Evolutionary conservation across 148 eudicot species (phyloP).

Genomic region (Rhododendron molle): DNA sequence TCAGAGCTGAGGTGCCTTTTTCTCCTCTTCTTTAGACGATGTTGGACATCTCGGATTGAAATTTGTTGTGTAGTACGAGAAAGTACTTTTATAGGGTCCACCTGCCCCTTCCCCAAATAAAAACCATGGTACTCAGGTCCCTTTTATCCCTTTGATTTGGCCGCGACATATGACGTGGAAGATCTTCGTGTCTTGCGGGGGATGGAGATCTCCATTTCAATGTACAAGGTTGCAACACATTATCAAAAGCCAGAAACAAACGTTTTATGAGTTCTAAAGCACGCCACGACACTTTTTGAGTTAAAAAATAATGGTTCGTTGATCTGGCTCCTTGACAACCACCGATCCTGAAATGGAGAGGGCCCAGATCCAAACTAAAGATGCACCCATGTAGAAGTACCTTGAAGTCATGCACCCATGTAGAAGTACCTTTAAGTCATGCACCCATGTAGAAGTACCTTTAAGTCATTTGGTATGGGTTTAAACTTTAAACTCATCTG

Average conservation of each 20-base stretch:
- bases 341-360: background rate
- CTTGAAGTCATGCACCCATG: background rate
- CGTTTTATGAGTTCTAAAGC: background rate
- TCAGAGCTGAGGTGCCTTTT: slow-evolving; percentile 76
- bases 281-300: background rate
- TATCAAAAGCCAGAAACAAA: background rate
- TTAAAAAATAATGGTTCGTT: background rate
- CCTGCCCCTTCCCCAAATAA: background rate
- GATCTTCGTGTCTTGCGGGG: background rate
- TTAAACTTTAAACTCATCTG: background rate
- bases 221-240: background rate
- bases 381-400: background rate
- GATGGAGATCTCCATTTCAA: background rate
- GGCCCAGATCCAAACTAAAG: background rate
- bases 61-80: background rate
- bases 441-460: background rate
- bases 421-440: background rate
- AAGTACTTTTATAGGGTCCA: background rate
- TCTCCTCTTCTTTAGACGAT: background rate
- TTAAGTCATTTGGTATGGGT: background rate
- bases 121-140: background rate
- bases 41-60: background rate
- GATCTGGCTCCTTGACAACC: background rate
- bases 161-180: background rate
- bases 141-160: background rate